Conservation (phyloP, 1,139 yeast genomes). For the Geotrichum reessii region DNA sequence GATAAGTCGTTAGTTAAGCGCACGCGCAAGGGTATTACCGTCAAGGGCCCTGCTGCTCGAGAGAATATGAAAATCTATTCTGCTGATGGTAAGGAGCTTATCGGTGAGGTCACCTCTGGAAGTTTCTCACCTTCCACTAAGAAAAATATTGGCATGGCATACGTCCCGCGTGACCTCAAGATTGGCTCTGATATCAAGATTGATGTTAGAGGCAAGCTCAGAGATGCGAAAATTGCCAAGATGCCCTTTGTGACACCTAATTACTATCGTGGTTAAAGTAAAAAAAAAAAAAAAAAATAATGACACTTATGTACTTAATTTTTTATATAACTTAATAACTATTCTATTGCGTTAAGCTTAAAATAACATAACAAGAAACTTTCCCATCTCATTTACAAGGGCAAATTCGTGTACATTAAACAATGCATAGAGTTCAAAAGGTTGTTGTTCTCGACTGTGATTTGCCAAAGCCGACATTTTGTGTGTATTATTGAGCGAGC, state of each 20-base stretch:
- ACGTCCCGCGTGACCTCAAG: constrained; percentile 67
- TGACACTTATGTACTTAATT: not conserved
- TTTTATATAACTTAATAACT: not conserved
- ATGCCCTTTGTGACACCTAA: constrained; percentile 78
- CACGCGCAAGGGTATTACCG: constrained; percentile 70
- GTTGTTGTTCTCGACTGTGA: not conserved
- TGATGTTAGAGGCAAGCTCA: constrained; percentile 75
- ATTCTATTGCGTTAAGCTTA: not conserved
- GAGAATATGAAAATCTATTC: constrained; percentile 64
- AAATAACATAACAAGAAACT: no score
- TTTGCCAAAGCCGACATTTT: not conserved
- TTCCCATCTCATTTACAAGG: no score
- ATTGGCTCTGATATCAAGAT: constrained; percentile 69
- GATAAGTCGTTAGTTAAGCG: constrained; percentile 53
- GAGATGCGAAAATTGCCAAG: constrained; percentile 68
- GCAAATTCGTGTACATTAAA: no score
- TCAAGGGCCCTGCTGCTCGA: constrained; percentile 91
- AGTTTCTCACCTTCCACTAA: constrained; percentile 81
- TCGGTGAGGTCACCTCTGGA: constrained; percentile 85
- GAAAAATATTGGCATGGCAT: constrained; percentile 84
- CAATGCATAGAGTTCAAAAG: not conserved
- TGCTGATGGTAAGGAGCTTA: constrained; percentile 46
- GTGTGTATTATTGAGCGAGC: not conserved
- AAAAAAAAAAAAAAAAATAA: not conserved
- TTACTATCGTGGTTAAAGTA: constrained; percentile 45